These are phyloP conservation scores for Claviceps pazoutovae DNA, from an alignment of 2,329 filamentous ascomycete species.

Conservation along the genomic window DNA sequence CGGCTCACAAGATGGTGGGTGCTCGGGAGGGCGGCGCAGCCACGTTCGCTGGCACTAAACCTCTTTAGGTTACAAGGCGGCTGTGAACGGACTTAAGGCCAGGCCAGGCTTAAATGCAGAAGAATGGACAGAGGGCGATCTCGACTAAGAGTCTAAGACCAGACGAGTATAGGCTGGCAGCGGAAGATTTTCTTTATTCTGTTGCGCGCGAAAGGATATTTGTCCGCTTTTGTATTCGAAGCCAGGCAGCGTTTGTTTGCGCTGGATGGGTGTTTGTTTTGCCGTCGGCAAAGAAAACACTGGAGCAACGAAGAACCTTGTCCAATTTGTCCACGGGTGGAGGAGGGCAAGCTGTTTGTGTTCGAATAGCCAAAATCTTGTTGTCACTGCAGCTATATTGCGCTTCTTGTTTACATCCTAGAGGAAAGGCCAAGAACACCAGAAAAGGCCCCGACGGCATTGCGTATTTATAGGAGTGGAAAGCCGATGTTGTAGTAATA, in stretches of 20 bases:
- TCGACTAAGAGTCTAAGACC: not conserved
- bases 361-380: not conserved
- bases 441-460: not conserved
- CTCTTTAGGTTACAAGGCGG: not conserved
- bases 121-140: not conserved
- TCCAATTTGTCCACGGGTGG: no score
- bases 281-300: not conserved
- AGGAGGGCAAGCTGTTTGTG: no score
- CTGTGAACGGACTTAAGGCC: constrained; percentile 3
- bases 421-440: no score
- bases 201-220: not conserved
- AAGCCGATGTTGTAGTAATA: not conserved
- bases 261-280: not conserved
- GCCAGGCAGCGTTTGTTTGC: not conserved
- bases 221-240: not conserved
- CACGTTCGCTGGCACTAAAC: constrained; percentile 1
- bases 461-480: not conserved
- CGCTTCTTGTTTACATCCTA: no score
- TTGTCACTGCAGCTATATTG: no score
- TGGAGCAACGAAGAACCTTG: not conserved
- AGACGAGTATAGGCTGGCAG: not conserved
- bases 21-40: constrained; percentile 1
- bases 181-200: not conserved
- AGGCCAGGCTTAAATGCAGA: not conserved
- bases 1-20: not conserved